Evolutionary conservation across 176 grass and related monocot genomes (phyloP), one percentile per base, ranked within the genome.

Genomic region (Saccharum spontaneum): DNA sequence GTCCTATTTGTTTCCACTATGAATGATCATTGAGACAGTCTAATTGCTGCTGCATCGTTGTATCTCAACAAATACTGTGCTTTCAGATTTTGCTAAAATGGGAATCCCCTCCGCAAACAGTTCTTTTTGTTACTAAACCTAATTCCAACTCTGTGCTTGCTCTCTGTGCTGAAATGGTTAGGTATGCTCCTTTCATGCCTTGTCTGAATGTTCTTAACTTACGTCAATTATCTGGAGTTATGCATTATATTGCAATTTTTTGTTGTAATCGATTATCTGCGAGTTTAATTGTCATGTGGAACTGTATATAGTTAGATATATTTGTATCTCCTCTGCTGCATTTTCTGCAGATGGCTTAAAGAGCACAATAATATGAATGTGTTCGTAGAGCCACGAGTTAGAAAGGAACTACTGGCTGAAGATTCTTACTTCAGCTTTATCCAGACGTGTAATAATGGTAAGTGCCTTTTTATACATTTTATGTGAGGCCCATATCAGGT

Each of bases 81-180:
- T 82, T 89, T 48, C 93, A 98, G 96, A 98, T 98, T 86, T 94
- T 98, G 70, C 86, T 95, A 54, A 98, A 95, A 90, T 98, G 96
- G 96, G 96, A 98, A 92, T 93, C 93, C 26, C 77, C 84, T 64
- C 96, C 93, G 8, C 91, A 95, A 81, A 98, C 91, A 75, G 93
- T 98, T 73, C 83, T 98, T 82, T 90, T 98, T 77, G 81, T 98
- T 77, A 93, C 91, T 73, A 98, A 98, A 89, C 95, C 95, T n/a
- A 95, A 98, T 89, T 98, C 95, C 62, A 92, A 83, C 30, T 85
- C 90, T 69, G 95, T 98, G 72, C 85, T 34, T 79, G 22, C 84
- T 44, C 91, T 93, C 55, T 95, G 87, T 52, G 75, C 83, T 44
- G 89, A 98, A 88, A 95, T 98, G 81, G 81, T 95, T 80, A 92